Conservation (phyloP, 1,284 basidiomycete species). For the Ceratobasidium sp. region DNA sequence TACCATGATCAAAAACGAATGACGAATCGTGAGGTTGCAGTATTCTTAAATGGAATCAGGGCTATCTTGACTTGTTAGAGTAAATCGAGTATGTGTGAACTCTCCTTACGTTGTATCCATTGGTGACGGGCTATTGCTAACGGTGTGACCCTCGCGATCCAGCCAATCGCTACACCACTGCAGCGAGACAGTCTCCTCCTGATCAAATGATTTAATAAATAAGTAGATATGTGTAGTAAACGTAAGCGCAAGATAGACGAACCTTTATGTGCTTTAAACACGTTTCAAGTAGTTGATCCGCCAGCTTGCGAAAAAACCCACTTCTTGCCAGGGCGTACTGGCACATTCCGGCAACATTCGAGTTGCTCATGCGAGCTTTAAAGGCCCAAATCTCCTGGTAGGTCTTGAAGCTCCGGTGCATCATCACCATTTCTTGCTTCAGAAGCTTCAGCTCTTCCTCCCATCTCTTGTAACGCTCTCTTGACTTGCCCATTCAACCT, state of each 20-base stretch:
- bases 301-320: neutral
- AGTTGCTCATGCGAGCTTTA: neutral
- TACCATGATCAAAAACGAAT: too few relatives aligned
- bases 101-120: too few relatives aligned
- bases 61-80: too few relatives aligned
- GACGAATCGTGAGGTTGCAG: too few relatives aligned
- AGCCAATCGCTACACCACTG: neutral
- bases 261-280: neutral
- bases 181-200: neutral
- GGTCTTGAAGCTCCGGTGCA: neutral
- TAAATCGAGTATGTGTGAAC: too few relatives aligned
- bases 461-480: slow-evolving; percentile 2
- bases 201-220: neutral
- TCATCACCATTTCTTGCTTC: slow-evolving; percentile 25
- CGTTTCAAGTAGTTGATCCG: neutral
- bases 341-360: neutral
- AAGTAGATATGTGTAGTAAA: neutral
- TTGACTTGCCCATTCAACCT: neutral
- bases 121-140: too few relatives aligned
- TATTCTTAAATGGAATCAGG: too few relatives aligned
- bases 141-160: too few relatives aligned
- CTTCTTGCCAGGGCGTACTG: neutral
- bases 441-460: neutral
- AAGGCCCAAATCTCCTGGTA: neutral
- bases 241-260: neutral